These are phyloP conservation scores for Hericium alpestre DNA, from an alignment of 768 basidiomycete genomes.

Conservation along the genomic window DNA sequence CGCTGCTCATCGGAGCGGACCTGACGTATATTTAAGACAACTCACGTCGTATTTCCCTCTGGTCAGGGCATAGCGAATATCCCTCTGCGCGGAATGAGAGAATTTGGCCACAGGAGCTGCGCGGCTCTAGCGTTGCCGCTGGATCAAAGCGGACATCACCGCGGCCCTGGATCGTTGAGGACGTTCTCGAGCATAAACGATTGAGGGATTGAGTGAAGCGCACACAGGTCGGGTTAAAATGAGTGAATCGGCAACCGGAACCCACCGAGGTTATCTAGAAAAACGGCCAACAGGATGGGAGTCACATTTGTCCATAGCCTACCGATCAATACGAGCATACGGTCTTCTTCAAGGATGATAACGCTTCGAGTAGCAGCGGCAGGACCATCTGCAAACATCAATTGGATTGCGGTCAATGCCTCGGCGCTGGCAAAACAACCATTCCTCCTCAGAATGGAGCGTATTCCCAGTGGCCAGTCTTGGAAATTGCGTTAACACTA, in stretches of 20 bases:
- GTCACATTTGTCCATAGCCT: neutral
- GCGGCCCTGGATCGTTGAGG: neutral
- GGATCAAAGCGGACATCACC: neutral
- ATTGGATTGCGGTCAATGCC: too few species aligned
- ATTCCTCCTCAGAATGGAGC: too few species aligned
- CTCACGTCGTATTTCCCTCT: constrained; percentile 6
- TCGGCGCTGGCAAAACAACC: too few species aligned
- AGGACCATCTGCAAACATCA: too few species aligned
- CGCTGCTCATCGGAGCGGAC: neutral
- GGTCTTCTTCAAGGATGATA: too few species aligned
- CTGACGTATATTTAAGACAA: neutral
- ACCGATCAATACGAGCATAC: neutral
- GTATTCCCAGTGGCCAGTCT: too few species aligned
- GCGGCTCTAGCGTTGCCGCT: neutral
- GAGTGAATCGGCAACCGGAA: too few species aligned
- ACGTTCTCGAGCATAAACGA: neutral
- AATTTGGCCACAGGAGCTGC: neutral
- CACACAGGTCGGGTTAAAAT: neutral
- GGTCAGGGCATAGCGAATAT: neutral
- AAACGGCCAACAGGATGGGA: too few species aligned
- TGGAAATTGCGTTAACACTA: too few species aligned
- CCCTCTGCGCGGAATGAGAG: neutral
- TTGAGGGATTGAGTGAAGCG: neutral
- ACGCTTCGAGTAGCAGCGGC: too few species aligned
- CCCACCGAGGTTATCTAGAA: too few species aligned